Percentiles rank a stretch among this genome's conserved stretches.
These are phyloP conservation scores for Parastagonospora avenae DNA, from an alignment of 2,329 filamentous ascomycete species.

Conservation along the genomic window DNA sequence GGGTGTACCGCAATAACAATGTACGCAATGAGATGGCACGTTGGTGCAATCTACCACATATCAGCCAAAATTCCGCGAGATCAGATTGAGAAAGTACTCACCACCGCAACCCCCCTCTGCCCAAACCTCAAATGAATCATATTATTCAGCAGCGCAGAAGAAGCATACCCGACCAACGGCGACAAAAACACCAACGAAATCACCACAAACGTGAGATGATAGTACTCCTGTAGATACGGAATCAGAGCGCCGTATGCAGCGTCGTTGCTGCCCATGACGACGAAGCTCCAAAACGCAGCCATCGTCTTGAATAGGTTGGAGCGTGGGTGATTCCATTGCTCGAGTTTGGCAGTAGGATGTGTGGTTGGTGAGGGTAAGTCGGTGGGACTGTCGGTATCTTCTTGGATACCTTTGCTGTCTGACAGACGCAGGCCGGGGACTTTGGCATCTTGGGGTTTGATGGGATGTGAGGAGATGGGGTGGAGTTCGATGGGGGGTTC, in stretches of 20 bases:
- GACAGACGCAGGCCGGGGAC: conserved; percentile 19
- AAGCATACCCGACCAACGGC: conserved; percentile 68
- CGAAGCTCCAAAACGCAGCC: conserved; percentile 65
- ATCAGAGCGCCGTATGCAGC: conserved; percentile 64
- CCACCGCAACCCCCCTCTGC: conserved; percentile 71
- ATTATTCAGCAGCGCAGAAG: conserved; percentile 69
- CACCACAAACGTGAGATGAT: conserved; percentile 64
- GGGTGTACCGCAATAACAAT: conserved; percentile 69
- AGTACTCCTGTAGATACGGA: conserved; percentile 66
- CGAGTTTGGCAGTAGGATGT: conserved; percentile 47
- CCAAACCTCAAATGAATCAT: conserved; percentile 67
- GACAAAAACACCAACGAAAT: conserved; percentile 71
- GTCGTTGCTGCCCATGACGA: conserved; percentile 72
- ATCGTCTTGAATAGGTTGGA: conserved; percentile 64
- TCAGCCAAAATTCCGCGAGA: neutral
- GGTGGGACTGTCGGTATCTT: conserved; percentile 30
- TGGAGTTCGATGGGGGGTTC: conserved; percentile 38
- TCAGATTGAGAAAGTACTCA: neutral
- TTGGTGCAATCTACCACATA: conserved; percentile 56
- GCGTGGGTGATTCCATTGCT: conserved; percentile 68
- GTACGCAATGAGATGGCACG: conserved; percentile 68
- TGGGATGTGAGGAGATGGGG: conserved; percentile 30
- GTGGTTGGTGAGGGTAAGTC: conserved; percentile 56
- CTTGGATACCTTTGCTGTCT: conserved; percentile 13
- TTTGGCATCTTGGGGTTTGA: conserved; percentile 27